Percentiles rank a stretch among this genome's conserved stretches.
Conservation (phyloP, 106 monocot species). For the Hemerocallis citrina region DNA sequence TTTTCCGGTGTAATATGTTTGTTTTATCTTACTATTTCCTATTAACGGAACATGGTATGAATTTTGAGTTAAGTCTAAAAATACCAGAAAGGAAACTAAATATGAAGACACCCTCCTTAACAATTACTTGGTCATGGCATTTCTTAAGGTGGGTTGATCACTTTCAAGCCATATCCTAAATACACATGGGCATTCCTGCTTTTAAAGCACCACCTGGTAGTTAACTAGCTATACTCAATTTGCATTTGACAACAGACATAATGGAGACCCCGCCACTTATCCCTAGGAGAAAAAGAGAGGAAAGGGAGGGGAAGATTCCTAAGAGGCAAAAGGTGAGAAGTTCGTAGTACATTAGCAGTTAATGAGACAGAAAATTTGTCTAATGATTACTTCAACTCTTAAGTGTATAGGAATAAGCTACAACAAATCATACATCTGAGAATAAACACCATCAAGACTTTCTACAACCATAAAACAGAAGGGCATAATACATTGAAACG, state of each 20-base stretch:
- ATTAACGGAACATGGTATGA: too few species aligned
- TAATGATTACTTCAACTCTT: not conserved
- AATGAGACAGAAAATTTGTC: not conserved
- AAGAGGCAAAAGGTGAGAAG: not conserved
- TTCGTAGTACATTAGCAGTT: not conserved
- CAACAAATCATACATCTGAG: not conserved
- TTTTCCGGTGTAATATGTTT: too few species aligned
- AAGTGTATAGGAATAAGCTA: not conserved
- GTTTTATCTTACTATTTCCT: too few species aligned
- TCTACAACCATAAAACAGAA: not conserved
- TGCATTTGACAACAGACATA: conserved; percentile 4
- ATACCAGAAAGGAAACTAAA: not conserved
- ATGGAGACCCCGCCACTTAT: conserved; percentile 1
- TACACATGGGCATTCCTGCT: conserved; percentile 6
- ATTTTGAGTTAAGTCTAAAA: too few species aligned
- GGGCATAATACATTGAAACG: not conserved
- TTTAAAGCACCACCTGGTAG: not conserved
- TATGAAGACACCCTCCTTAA: not conserved
- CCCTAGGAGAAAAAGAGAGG: not conserved
- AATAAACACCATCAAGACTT: not conserved
- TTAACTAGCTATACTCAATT: conserved; percentile 3
- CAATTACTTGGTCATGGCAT: not conserved
- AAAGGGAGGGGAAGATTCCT: not conserved
- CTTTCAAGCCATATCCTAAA: conserved; percentile 6
- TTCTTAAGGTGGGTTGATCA: not conserved